phyloP scores from a whole-genome alignment of 169 alveolate species.

The Cryptosporidium sp. region DNA sequence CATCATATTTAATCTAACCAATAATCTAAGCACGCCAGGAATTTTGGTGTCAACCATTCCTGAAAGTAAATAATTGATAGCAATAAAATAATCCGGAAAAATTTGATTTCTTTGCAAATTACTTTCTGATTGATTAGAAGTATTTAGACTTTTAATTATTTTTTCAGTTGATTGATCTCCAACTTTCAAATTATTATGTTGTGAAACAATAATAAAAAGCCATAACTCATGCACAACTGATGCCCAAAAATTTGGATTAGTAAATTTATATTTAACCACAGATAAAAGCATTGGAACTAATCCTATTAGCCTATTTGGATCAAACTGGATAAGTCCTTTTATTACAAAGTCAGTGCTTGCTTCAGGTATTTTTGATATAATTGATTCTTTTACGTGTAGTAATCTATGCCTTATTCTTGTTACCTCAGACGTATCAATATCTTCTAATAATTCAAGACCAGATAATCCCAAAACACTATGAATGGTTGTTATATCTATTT shows the following conservation, averaged over 20 bases:
- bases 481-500: slow-evolving; percentile 62
- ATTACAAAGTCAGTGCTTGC: slow-evolving; percentile 42
- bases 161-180: slow-evolving; percentile 66
- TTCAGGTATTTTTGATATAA: slow-evolving; percentile 43
- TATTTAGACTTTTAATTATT: slow-evolving; percentile 3
- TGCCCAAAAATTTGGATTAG: slow-evolving; percentile 71
- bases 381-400: slow-evolving; percentile 54
- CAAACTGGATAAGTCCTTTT: slow-evolving; percentile 48
- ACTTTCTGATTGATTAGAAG: background rate
- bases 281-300: slow-evolving; percentile 61
- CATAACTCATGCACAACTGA: slow-evolving; percentile 66
- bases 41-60: slow-evolving; percentile 74
- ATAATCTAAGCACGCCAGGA: slow-evolving; percentile 65
- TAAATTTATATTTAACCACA: slow-evolving; percentile 60
- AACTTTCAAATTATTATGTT: slow-evolving; percentile 40
- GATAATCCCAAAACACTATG: slow-evolving; percentile 67
- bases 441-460: slow-evolving; percentile 57
- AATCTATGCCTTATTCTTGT: slow-evolving; percentile 62
- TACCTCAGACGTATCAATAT: slow-evolving; percentile 64
- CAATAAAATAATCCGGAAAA: slow-evolving; percentile 67
- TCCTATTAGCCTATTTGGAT: slow-evolving; percentile 68
- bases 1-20: slow-evolving; percentile 58
- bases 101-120: slow-evolving; percentile 37
- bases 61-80: slow-evolving; percentile 52
- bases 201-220: slow-evolving; percentile 55